A percentile compares a stretch with the other conserved stretches of the same genome.
These are phyloP conservation scores for Leptographium flavum DNA, from an alignment of 2,329 filamentous ascomycete genomes.

Conservation along the genomic window DNA sequence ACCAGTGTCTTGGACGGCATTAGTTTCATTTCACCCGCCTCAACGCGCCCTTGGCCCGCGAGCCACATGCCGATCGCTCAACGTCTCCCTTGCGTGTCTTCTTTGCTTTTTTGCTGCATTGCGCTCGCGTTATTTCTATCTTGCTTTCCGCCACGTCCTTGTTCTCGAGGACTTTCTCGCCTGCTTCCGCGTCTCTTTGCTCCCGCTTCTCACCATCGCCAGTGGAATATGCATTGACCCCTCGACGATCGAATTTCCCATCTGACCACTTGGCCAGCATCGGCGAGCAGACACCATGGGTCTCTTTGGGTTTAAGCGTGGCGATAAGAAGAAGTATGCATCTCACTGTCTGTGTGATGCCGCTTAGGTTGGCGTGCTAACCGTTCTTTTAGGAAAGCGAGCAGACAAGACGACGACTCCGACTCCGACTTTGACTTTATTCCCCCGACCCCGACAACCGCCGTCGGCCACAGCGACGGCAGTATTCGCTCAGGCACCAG, in stretches of 20 bases:
- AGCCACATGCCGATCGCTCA: background rate
- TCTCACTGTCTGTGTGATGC: too few relatives aligned
- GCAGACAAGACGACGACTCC: background rate
- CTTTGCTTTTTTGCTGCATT: background rate
- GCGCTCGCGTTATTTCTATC: background rate
- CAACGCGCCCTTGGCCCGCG: background rate
- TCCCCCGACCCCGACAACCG: conserved; percentile 10
- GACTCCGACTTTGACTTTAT: conserved; percentile 5
- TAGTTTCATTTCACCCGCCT: background rate
- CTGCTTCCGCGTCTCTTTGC: background rate
- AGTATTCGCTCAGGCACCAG: conserved; percentile 14
- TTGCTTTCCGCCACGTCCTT: background rate
- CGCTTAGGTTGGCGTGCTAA: background rate
- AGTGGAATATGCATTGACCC: background rate
- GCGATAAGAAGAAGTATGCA: conserved; percentile 42
- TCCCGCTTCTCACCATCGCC: background rate
- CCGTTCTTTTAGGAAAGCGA: too few relatives aligned
- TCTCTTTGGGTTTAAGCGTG: conserved; percentile 42
- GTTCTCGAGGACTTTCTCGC: background rate
- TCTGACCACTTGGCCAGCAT: background rate
- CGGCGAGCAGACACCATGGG: conserved; percentile 28
- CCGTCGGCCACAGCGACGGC: conserved; percentile 15
- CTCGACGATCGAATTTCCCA: background rate
- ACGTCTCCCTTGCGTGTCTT: background rate
- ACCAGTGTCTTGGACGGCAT: background rate